Evolutionary conservation across 331 rosid species (phyloP).

Genomic region (Pyrus hybrid): DNA sequence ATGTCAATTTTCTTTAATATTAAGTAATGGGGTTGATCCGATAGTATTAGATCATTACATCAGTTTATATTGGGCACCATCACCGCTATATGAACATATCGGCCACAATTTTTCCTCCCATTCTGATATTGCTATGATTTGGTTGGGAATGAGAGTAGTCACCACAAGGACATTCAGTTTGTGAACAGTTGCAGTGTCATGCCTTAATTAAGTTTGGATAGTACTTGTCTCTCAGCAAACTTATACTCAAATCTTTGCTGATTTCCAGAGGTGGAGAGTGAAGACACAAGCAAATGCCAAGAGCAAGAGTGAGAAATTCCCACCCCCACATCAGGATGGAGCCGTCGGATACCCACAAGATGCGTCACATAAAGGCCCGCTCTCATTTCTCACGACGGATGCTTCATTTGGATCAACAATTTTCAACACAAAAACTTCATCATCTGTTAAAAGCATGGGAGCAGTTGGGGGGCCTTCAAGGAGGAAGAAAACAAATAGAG

Average conservation of each 20-base stretch:
- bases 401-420: conserved; percentile 54
- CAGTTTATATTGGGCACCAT: background rate
- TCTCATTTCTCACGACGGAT: conserved; percentile 62
- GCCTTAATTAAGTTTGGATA: background rate
- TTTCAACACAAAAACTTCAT: conserved; percentile 54
- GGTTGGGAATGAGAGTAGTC: background rate
- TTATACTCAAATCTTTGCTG: conserved; percentile 20
- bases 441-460: conserved; percentile 34
- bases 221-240: background rate
- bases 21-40: background rate
- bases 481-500: conserved; percentile 50
- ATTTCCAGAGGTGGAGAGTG: conserved; percentile 85
- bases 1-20: background rate
- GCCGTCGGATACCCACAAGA: conserved; percentile 79
- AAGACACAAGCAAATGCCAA: conserved; percentile 72
- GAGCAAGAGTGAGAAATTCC: conserved; percentile 99
- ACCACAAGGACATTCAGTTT: background rate
- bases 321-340: conserved; percentile 99
- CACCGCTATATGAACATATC: background rate
- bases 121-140: background rate
- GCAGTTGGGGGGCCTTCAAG: conserved; percentile 43
- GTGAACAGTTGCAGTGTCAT: background rate
- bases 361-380: conserved; percentile 55
- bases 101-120: background rate
- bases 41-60: background rate